phyloP scores from a whole-genome alignment of 1,139 yeast genomes.

The Kodamaea arcana region DNA sequence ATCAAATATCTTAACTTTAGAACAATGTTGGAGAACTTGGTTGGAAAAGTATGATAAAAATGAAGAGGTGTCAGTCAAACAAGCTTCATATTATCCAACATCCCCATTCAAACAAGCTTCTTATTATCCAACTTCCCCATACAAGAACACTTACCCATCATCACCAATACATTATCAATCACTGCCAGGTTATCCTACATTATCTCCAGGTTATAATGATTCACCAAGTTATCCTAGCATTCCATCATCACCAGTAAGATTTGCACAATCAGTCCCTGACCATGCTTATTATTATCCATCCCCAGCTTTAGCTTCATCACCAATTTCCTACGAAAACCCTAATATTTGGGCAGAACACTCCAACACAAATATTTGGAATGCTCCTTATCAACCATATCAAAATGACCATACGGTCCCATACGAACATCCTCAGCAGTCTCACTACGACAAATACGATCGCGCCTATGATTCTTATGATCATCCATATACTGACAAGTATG shows the following conservation, averaged over 20 bases:
- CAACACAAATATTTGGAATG: slow-evolving; percentile 11
- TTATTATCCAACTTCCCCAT: slow-evolving; percentile 1
- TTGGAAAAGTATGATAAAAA: slow-evolving; percentile 27
- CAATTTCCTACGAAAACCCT: slow-evolving; percentile 6
- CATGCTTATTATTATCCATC: neutral
- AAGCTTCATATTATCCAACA: slow-evolving; percentile 1
- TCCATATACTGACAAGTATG: slow-evolving; percentile 2
- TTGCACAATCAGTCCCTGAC: neutral
- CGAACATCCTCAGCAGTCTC: too few species aligned
- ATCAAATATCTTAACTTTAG: slow-evolving; percentile 38
- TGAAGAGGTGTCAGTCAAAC: slow-evolving; percentile 5
- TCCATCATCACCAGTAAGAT: slow-evolving; percentile 26
- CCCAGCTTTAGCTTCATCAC: slow-evolving; percentile 3
- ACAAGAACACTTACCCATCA: slow-evolving; percentile 8
- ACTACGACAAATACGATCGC: too few species aligned
- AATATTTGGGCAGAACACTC: slow-evolving; percentile 9
- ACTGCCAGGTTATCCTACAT: slow-evolving; percentile 14
- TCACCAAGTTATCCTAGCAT: slow-evolving; percentile 11
- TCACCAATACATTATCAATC: slow-evolving; percentile 6
- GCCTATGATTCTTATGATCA: too few species aligned
- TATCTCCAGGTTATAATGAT: slow-evolving; percentile 15
- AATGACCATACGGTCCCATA: too few species aligned
- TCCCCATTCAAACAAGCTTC: neutral
- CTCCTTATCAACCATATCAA: slow-evolving; percentile 1
- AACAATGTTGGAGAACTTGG: slow-evolving; percentile 49